Evolutionary conservation across 805 yeast genomes (phyloP).

Genomic region (Danielia reshetovae): DNA sequence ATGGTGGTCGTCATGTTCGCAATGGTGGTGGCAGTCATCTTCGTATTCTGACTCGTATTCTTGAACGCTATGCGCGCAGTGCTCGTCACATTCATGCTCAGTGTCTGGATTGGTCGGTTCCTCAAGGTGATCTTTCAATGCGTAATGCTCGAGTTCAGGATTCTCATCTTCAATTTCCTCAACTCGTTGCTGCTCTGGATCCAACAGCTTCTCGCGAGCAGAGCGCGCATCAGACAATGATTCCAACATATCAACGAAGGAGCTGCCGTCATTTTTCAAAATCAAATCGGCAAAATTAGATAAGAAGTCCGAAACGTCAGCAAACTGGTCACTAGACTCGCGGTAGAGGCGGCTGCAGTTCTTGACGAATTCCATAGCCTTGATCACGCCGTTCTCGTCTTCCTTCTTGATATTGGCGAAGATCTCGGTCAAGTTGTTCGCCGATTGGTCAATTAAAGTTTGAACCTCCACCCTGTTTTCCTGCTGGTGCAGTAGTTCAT

Average conservation of each 20-base stretch:
- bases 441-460: neutral
- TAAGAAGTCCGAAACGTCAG: neutral
- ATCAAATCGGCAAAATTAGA: conserved; percentile 67
- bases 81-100: neutral
- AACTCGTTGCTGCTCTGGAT: conserved; percentile 1
- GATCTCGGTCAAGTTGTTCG: conserved; percentile 4
- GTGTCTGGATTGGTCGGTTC: too few species aligned
- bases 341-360: neutral
- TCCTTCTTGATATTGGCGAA: conserved; percentile 8
- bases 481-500: neutral
- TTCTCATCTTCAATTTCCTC: conserved; percentile 5
- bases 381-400: conserved; percentile 8
- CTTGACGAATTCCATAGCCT: conserved; percentile 9
- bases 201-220: neutral
- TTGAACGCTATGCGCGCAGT: neutral
- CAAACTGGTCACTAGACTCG: conserved; percentile 1
- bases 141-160: conserved; percentile 10
- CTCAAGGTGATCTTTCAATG: conserved; percentile 3
- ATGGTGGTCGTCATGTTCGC: conserved; percentile 23
- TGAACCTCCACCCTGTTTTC: neutral
- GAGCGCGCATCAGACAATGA: conserved; percentile 30
- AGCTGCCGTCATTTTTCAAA: conserved; percentile 70
- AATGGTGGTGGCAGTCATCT: conserved; percentile 1
- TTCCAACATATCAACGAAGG: conserved; percentile 78
- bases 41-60: neutral